phyloP scores from a whole-genome alignment of 306 rosid genomes.

The Hylodesmum podocarpum region DNA sequence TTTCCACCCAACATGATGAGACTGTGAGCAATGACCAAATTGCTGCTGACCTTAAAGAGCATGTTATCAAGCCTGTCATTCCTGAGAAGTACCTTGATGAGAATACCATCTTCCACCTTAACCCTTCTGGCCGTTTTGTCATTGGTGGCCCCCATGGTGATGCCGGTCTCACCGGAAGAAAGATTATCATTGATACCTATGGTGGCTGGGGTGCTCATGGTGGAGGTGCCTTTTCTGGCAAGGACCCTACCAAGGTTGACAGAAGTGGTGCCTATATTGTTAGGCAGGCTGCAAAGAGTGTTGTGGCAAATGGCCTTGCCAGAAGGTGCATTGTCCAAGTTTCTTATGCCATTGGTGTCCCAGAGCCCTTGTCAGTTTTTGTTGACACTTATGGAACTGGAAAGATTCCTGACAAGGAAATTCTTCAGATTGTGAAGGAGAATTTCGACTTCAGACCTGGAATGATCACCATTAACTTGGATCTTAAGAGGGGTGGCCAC shows the following conservation, averaged over 20 bases:
- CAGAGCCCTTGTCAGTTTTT: conserved; percentile 89
- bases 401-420: conserved; percentile 91
- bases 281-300: conserved; percentile 97
- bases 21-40: conserved; percentile 93
- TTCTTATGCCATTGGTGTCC: conserved; percentile 97
- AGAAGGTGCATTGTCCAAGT: conserved; percentile 93
- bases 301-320: conserved; percentile 93
- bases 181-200: conserved; percentile 94
- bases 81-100: conserved; percentile 97
- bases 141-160: conserved; percentile 99
- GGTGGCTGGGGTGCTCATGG: conserved; percentile 99
- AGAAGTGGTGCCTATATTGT: conserved; percentile 98
- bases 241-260: conserved; percentile 99
- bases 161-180: conserved; percentile 98
- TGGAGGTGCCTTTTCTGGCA: conserved; percentile 99
- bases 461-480: conserved; percentile 93
- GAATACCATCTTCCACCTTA: conserved; percentile 98
- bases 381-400: conserved; percentile 88
- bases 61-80: conserved; percentile 93
- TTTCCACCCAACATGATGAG: conserved; percentile 99
- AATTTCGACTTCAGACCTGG: conserved; percentile 97
- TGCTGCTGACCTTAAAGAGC: conserved; percentile 94
- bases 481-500: conserved; percentile 90
- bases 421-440: conserved; percentile 90
- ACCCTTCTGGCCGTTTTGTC: conserved; percentile 99